phyloP scores from a whole-genome alignment of 371 early-diverging fungal genomes.

The Mucor mucedo region DNA sequence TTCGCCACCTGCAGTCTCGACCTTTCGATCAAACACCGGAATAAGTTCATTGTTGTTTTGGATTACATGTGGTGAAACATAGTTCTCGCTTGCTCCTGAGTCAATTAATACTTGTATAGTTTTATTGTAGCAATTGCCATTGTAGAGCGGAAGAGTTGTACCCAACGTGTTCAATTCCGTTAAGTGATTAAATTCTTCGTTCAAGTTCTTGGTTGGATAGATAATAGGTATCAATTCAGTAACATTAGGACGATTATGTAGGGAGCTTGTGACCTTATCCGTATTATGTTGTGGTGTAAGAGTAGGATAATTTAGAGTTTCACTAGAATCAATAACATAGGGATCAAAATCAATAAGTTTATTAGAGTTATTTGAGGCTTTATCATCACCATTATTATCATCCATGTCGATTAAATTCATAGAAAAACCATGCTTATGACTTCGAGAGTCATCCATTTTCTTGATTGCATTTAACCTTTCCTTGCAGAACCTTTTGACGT shows the following conservation, averaged over 20 bases:
- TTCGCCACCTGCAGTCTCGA: constrained; percentile 15
- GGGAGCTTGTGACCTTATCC: background rate
- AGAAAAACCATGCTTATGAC: background rate
- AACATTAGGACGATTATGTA: background rate
- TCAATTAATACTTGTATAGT: background rate
- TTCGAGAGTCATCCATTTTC: background rate
- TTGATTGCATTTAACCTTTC: background rate
- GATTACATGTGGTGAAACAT: background rate
- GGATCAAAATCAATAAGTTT: no score
- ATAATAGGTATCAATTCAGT: background rate
- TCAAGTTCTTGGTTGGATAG: background rate
- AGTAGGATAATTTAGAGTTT: background rate
- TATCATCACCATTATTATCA: no score
- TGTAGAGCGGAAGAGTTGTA: no score
- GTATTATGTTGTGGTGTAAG: background rate
- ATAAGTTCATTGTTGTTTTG: background rate
- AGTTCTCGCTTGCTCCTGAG: constrained; percentile 8
- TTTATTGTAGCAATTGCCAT: no score
- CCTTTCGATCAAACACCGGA: constrained; percentile 2
- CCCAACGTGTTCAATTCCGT: background rate
- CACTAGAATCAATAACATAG: background rate
- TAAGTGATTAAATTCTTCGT: background rate
- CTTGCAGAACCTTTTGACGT: background rate
- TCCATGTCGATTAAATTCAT: no score
- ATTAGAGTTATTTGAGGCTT: no score